Base-by-base conservation (phyloP, 805 yeast species). In the Crinitomyces ghanaensis region DNA sequence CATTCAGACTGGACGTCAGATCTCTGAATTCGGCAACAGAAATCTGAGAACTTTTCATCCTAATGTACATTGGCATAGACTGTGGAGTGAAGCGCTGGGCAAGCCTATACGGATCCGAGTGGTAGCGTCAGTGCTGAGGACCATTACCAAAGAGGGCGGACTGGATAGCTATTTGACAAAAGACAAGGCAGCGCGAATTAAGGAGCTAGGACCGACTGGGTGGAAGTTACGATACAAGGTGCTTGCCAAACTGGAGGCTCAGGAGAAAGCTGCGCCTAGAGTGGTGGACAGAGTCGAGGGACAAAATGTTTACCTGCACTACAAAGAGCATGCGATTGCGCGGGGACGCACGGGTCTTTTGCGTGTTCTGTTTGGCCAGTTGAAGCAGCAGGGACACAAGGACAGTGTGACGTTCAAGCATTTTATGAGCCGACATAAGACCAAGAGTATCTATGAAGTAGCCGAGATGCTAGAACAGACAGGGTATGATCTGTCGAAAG, bases 111-210 rank as follows among this genome's bases (percentile, higher is more conserved):
- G 63, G 31, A 56, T 83, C 35, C 73, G 68, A 39, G 74, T 85
- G 22, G 76, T 85, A 5, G 71, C 96, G 4, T 71, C 77, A 39
- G 96, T 85, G 4, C 66, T 91, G 51, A 74, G 77, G 48, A 85
- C 96, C 0, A 77, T 91, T 38, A 78, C 82, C 38, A 82, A 75
- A 47, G 97, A 88, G 56, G 98, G 98, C 41, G 98, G 99, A 4
- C 65, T 91, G 36, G 99, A 91, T 53, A 76, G 76, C 43, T 91
- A 91, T 53, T 57, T 91, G 40, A 68, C 74, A 27, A 91, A 91
- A 58, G 93, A 85, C 39, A 83, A 80, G 45, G 65, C 93, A 4
- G 93, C 93, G 2, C 70, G 98, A 61, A 66, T 83, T 43, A 91
- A 91, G 62, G 94, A 91, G 54, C 62, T 91, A 50, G 98, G 98